phyloP scores from a whole-genome alignment of 176 grass and related monocot species.

The Eleusine indica region DNA sequence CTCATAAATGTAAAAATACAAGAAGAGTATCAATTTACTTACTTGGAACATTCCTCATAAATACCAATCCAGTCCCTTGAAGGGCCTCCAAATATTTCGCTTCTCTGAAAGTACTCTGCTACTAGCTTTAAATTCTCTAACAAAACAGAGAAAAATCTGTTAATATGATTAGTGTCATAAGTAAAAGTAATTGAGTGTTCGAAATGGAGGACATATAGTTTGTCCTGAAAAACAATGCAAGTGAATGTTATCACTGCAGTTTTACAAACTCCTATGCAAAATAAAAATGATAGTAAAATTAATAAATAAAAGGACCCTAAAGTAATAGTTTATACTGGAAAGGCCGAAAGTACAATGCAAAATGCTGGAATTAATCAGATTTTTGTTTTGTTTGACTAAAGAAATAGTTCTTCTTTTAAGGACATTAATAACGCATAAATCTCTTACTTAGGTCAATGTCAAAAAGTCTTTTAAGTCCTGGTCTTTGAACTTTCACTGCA shows the following conservation, averaged over 20 bases:
- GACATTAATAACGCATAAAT: slow-evolving; percentile 18
- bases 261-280: neutral
- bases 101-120: slow-evolving; percentile 95
- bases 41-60: slow-evolving; percentile 99
- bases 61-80: slow-evolving; percentile 95
- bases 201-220: neutral
- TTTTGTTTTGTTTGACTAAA: slow-evolving; percentile 10
- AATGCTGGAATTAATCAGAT: slow-evolving; percentile 14
- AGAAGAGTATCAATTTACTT: slow-evolving; percentile 45
- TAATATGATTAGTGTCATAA: slow-evolving; percentile 14
- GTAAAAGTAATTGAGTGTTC: slow-evolving; percentile 10
- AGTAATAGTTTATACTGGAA: slow-evolving; percentile 11
- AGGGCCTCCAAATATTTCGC: slow-evolving; percentile 83
- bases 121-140: slow-evolving; percentile 86
- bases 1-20: slow-evolving; percentile 12
- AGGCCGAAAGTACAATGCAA: slow-evolving; percentile 12
- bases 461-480: slow-evolving; percentile 93
- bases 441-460: slow-evolving; percentile 97
- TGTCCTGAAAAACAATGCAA: slow-evolving; percentile 4
- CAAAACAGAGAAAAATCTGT: slow-evolving; percentile 5
- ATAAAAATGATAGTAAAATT: neutral
- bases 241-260: neutral
- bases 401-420: slow-evolving; percentile 3
- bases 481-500: slow-evolving; percentile 91
- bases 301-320: neutral